These are phyloP conservation scores for Sanghuangporus weigelae DNA, from an alignment of 1,284 basidiomycete genomes.

Conservation along the genomic window DNA sequence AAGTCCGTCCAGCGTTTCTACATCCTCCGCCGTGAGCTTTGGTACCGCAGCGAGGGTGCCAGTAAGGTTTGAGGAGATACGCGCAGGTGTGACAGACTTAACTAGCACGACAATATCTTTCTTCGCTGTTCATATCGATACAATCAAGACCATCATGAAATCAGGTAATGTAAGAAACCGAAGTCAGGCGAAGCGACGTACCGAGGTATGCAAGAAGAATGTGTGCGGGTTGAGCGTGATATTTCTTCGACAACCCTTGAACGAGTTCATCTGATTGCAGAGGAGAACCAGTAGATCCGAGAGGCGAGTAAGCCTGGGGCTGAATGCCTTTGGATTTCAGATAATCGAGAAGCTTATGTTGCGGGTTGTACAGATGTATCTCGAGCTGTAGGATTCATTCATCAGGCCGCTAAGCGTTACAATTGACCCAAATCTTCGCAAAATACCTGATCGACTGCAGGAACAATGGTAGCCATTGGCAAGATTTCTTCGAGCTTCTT, in stretches of 20 bases:
- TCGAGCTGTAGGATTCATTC: constrained; percentile 32
- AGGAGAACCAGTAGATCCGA: constrained; percentile 37
- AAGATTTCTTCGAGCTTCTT: constrained; percentile 56
- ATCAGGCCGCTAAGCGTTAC: neutral
- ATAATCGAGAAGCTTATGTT: constrained; percentile 57
- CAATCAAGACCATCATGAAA: neutral
- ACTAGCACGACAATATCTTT: constrained; percentile 66
- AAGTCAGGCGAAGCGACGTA: neutral
- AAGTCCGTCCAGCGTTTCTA: constrained; percentile 58
- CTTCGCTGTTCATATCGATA: constrained; percentile 37
- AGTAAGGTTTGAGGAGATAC: constrained; percentile 67
- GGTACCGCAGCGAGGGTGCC: constrained; percentile 44
- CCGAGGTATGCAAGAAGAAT: constrained; percentile 49
- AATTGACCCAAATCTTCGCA: neutral
- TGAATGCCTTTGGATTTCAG: constrained; percentile 60
- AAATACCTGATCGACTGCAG: constrained; percentile 71
- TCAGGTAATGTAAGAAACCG: neutral
- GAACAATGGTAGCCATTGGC: constrained; percentile 54
- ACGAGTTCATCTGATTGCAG: constrained; percentile 41
- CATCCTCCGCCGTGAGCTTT: constrained; percentile 54
- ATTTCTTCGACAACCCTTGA: constrained; percentile 46
- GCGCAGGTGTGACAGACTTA: constrained; percentile 70
- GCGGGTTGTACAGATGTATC: constrained; percentile 67
- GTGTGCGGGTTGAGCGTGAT: constrained; percentile 50
- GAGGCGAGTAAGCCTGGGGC: constrained; percentile 71